Conservation (phyloP, 2,329 filamentous ascomycete species). For the Apiospora malaysiana region DNA sequence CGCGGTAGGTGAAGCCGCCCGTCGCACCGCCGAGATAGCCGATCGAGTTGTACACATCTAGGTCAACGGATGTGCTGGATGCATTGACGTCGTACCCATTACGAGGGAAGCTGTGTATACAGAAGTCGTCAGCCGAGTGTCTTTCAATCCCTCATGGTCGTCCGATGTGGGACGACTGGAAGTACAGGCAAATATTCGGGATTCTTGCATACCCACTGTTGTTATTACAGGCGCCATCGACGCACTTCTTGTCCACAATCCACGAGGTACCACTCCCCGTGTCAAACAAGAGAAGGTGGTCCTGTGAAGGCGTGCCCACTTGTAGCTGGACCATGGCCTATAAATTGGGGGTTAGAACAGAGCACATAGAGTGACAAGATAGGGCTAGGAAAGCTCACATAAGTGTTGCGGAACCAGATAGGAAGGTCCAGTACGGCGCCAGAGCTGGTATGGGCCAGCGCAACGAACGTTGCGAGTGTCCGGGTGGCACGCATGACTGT, state of each 20-base stretch:
- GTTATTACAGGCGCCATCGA: constrained; percentile 10
- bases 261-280: constrained; percentile 44
- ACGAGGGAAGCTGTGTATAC: constrained; percentile 35
- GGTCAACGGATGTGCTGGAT: constrained; percentile 35
- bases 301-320: constrained; percentile 39
- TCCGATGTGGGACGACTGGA: too few relatives aligned
- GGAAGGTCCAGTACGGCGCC: constrained; percentile 13
- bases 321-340: constrained; percentile 24
- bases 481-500: neutral
- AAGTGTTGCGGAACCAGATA: neutral
- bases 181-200: neutral
- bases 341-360: neutral
- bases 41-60: constrained; percentile 34
- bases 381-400: neutral
- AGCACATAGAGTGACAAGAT: neutral
- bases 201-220: neutral
- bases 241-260: constrained; percentile 38
- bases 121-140: constrained; percentile 22
- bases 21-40: constrained; percentile 41
- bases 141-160: too few relatives aligned
- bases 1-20: constrained; percentile 34
- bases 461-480: neutral
- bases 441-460: neutral
- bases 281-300: constrained; percentile 40
- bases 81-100: constrained; percentile 35